These are phyloP conservation scores for Fusarium chaquense DNA, from an alignment of 2,329 filamentous ascomycete species.

Conservation along the genomic window DNA sequence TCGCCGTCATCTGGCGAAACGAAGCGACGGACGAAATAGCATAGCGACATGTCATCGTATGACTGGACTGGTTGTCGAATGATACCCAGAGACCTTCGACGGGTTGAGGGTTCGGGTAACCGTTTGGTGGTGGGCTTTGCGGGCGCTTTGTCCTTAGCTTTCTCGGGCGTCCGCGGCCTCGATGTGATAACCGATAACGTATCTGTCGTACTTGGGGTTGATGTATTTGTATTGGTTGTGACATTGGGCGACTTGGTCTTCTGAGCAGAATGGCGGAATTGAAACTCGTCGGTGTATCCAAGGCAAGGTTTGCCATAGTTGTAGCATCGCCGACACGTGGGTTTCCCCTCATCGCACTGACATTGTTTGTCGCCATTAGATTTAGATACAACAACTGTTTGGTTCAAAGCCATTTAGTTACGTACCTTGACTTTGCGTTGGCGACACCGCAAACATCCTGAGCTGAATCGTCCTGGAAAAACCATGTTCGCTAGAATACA, in stretches of 20 bases:
- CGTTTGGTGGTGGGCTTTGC: slow-evolving; percentile 1
- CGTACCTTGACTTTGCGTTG: slow-evolving; percentile 50
- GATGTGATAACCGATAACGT: not conserved
- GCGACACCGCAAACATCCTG: slow-evolving; percentile 48
- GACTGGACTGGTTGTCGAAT: slow-evolving; percentile 25
- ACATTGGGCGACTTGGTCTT: slow-evolving; percentile 13
- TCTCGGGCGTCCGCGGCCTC: not conserved
- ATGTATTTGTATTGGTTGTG: not conserved
- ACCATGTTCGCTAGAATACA: slow-evolving; percentile 41
- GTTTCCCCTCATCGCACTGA: slow-evolving; percentile 51
- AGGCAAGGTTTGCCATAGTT: slow-evolving; percentile 52
- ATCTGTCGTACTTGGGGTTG: not conserved
- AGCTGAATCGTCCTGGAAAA: slow-evolving; percentile 50
- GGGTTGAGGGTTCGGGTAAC: not conserved
- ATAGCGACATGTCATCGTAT: slow-evolving; percentile 49
- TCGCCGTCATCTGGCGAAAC: slow-evolving; percentile 49
- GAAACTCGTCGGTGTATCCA: slow-evolving; percentile 53
- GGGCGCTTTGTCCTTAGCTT: not conserved
- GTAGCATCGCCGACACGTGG: slow-evolving; percentile 50
- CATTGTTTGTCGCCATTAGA: not conserved
- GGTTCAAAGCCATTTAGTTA: slow-evolving; percentile 9
- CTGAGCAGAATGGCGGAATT: slow-evolving; percentile 47
- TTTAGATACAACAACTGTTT: not conserved
- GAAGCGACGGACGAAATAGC: slow-evolving; percentile 52
- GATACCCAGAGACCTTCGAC: slow-evolving; percentile 11